Base-by-base conservation (phyloP, 2,329 filamentous ascomycete species). In the Aspergillus awamori region DNA sequence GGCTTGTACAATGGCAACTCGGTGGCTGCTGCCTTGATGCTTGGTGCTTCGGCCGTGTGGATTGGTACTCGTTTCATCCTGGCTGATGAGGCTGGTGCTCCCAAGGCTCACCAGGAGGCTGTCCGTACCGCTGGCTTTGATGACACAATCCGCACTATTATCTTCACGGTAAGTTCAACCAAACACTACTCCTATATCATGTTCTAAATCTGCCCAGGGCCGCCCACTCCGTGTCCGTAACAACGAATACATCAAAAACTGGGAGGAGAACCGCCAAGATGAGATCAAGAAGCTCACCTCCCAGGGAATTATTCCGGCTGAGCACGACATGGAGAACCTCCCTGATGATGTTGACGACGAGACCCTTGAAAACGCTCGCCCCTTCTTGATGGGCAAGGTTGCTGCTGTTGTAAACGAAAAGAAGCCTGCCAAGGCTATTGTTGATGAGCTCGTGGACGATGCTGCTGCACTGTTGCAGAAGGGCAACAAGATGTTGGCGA, bases 31-130 rank as follows among this genome's bases (percentile, higher is more conserved):
- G 85, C 94, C 56, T 86, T 99, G 64, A 96, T 96, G 87, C 89
- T 98, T 77, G 95, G 95, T 68, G 95, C 95, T 58, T 86, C 85
- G 64, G 95, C 88, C 71, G 95, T 98, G 69, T 99, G 95, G 95
- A 90, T 99, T 68, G 95, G 95, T 75, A 99, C 95, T 41, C 88
- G 95, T 67, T 99, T 99, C 83, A 90, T 99, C 69, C 87, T 99
- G 63, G 89, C 88, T 59, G 91, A 97, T 69, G 95, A 99, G 84
- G 95, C 95, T 59, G 94, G 95, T 73, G 95, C 95, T 10, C 92
- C 95, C 69, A 89, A 92, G 79, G 87, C 91, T 51, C 94, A 99
- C 85, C 95, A 98, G 83, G 94, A 99, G 75, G 92, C 94, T 63
- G 95, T 99, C 69, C 87, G 88, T 73, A 97, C 94, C 47, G 87